Conservation (phyloP, 2,329 filamentous ascomycete genomes). For the Paecilomyces variotii region DNA sequence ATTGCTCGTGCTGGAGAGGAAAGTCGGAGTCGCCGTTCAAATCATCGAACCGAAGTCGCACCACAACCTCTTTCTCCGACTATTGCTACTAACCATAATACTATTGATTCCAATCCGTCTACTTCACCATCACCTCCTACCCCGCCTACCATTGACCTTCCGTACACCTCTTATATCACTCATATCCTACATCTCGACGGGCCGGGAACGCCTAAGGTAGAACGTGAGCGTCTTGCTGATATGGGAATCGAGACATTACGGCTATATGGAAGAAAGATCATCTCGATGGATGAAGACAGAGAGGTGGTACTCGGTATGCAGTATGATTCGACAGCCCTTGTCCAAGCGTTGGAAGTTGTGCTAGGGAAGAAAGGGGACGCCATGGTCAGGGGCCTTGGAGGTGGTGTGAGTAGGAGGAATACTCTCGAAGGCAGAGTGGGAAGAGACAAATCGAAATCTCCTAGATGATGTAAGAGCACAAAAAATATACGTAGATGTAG, state of each 20-base stretch:
- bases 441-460: conserved; percentile 9
- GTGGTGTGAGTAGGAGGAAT: conserved; percentile 49
- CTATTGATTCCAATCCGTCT: not conserved
- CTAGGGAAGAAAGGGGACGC: conserved; percentile 57
- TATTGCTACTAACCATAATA: conserved; percentile 5
- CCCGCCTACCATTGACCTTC: conserved; percentile 21
- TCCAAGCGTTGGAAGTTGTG: conserved; percentile 68
- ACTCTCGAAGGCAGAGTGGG: conserved; percentile 39
- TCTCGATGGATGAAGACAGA: conserved; percentile 29
- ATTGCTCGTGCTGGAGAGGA: conserved; percentile 67
- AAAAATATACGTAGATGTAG: not conserved
- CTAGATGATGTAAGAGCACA: not conserved
- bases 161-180: conserved; percentile 65
- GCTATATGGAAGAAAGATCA: conserved; percentile 61
- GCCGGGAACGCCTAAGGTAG: conserved; percentile 59
- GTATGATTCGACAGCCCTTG: conserved; percentile 70
- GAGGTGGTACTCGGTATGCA: conserved; percentile 48
- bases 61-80: conserved; percentile 2
- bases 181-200: conserved; percentile 76
- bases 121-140: not conserved
- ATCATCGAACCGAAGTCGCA: conserved; percentile 2
- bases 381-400: conserved; percentile 32
- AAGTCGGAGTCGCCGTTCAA: conserved; percentile 44
- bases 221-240: conserved; percentile 53
- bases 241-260: conserved; percentile 71